Base-by-base conservation (phyloP, 2,329 filamentous ascomycete genomes). In the Sporothrix pallida region DNA sequence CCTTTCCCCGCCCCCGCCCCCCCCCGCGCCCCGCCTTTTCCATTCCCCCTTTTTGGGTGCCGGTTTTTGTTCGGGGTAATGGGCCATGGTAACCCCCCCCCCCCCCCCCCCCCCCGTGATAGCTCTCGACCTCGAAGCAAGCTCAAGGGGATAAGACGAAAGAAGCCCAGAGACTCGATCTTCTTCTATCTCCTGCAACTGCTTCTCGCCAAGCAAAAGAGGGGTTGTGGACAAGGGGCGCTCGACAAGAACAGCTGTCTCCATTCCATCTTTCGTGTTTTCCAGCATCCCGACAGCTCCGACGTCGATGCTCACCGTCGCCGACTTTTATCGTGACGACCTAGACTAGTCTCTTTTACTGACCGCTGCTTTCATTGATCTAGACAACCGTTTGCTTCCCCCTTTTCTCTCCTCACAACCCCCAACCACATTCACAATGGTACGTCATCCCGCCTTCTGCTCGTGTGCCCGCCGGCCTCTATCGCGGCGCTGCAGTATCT, bases 341-440 rank as follows among this genome's bases (percentile, higher is more conserved):
- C 10, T 20, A 26, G 26, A 20, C 6, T 4, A 9, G 17, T 10
- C 13, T 48, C 12, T 67, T 67, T 6, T 48, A 67, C 62, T 67
- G 3, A 67, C 62, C 6, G 42, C n/a, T 13, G 42, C 62, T 26
- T 48, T 3, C 23, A 20, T 26, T 26, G 2, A 46, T 37, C 31
- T 67, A 67, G 62, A 67, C 42, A 46, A 65, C 12, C 60, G 60
- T 65, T 63, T 44, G 56, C 56, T 37, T 44, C n/a, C 44, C n/a
- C 50, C 13, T 42, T 42, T 26, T 23, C 46, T 12, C 31, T 67
- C 70, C 15, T 65, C 46, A 62, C 70, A 52, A 54, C 13, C 56
- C 9, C 20, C 50, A 71, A 60, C 56, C 26, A 60, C 37, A 68
- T 60, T n/a, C 73, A 74, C 62, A 67, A 74, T 74, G 73, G 73